These are phyloP conservation scores for Camelina neglecta DNA, from an alignment of 345 rosid genomes.

Conservation along the genomic window DNA sequence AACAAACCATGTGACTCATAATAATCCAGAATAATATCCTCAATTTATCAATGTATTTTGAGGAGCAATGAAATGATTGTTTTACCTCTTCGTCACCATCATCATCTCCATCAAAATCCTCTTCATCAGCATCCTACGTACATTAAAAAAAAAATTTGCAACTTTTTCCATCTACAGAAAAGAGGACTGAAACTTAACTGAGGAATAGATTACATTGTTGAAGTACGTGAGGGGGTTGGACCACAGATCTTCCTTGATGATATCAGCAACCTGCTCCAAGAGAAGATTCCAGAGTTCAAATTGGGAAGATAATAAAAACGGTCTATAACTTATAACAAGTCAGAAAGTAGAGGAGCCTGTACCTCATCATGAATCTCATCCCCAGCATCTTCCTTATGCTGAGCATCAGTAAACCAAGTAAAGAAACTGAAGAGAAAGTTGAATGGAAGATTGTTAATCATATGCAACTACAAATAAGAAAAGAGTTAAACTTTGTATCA, in stretches of 20 bases:
- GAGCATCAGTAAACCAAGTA: slow-evolving; percentile 72
- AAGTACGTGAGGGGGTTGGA: slow-evolving; percentile 89
- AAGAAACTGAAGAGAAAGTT: slow-evolving; percentile 70
- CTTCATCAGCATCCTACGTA: slow-evolving; percentile 76
- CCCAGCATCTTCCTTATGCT: slow-evolving; percentile 57
- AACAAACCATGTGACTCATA: not conserved
- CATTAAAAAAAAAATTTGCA: slow-evolving; percentile 4
- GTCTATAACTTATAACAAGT: slow-evolving; percentile 5
- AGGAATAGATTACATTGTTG: slow-evolving; percentile 60
- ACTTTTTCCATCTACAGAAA: not conserved
- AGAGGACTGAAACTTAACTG: not conserved
- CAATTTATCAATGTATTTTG: not conserved
- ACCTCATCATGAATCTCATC: slow-evolving; percentile 88
- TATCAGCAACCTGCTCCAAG: slow-evolving; percentile 76
- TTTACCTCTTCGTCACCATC: slow-evolving; percentile 73
- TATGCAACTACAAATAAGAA: not conserved
- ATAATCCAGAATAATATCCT: not conserved
- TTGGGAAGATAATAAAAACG: not conserved
- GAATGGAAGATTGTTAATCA: not conserved
- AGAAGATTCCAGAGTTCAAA: not conserved
- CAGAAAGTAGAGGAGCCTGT: slow-evolving; percentile 20
- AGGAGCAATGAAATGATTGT: not conserved
- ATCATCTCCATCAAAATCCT: slow-evolving; percentile 61
- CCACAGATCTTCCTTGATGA: slow-evolving; percentile 96
- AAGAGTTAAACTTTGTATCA: not conserved